phyloP scores from a whole-genome alignment of 1,139 yeast genomes.

The Scheffersomyces segobiensis region DNA sequence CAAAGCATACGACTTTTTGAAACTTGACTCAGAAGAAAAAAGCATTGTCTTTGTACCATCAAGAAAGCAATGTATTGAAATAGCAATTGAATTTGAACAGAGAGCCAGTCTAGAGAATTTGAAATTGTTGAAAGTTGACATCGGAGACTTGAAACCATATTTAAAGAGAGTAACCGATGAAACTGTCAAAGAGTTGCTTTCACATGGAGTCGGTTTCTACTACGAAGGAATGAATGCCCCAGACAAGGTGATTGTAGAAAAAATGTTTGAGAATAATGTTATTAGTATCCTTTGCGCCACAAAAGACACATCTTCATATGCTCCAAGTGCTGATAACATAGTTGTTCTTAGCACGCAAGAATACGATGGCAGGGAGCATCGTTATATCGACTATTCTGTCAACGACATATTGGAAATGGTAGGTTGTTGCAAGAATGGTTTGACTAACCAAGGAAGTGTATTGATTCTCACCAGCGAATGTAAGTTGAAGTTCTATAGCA shows the following conservation, averaged over 20 bases:
- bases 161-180: slow-evolving; percentile 49
- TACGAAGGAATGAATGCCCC: slow-evolving; percentile 58
- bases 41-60: slow-evolving; percentile 59
- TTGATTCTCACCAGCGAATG: slow-evolving; percentile 58
- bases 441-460: slow-evolving; percentile 32
- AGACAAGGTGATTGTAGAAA: slow-evolving; percentile 58
- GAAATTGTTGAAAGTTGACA: slow-evolving; percentile 22
- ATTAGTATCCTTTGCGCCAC: slow-evolving; percentile 59
- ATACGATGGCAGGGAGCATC: slow-evolving; percentile 72
- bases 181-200: slow-evolving; percentile 43
- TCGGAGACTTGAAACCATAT: slow-evolving; percentile 42
- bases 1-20: slow-evolving; percentile 43
- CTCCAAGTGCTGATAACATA: slow-evolving; percentile 57
- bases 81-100: slow-evolving; percentile 47
- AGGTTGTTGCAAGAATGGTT: slow-evolving; percentile 51
- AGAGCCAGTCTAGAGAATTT: slow-evolving; percentile 31
- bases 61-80: slow-evolving; percentile 55
- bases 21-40: slow-evolving; percentile 26
- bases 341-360: slow-evolving; percentile 70
- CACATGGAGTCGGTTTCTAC: slow-evolving; percentile 68
- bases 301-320: slow-evolving; percentile 50
- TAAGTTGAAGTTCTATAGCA: slow-evolving; percentile 63
- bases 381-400: slow-evolving; percentile 68
- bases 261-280: slow-evolving; percentile 49
- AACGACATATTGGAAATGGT: slow-evolving; percentile 72